Evolutionary conservation across 768 basidiomycete genomes (phyloP).

Genomic region (Rhodotorula toruloides): DNA sequence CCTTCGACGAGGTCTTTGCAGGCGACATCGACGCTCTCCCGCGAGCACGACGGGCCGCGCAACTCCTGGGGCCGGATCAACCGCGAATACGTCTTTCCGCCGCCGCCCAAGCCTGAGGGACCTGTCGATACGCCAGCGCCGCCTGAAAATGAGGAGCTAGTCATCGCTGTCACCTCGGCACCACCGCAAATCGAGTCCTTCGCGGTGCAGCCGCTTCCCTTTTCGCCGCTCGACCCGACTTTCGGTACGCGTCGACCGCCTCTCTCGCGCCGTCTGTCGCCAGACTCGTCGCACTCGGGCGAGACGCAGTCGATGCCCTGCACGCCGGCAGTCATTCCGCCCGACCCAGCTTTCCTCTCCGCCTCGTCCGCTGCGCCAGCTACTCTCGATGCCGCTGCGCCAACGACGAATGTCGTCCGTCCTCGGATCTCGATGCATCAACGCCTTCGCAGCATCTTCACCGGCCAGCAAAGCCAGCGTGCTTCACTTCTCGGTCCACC

Average conservation of each 20-base stretch:
- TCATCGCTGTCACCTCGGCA: conserved; percentile 12
- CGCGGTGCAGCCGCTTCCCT: background rate
- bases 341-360: background rate
- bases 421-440: conserved; percentile 9
- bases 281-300: background rate
- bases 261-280: background rate
- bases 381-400: background rate
- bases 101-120: background rate
- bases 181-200: conserved; percentile 29
- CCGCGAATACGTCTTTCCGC: background rate
- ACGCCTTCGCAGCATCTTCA: conserved; percentile 4
- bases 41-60: too few relatives aligned
- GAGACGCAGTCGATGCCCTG: background rate
- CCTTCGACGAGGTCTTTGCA: too few relatives aligned
- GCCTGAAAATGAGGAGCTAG: too few relatives aligned
- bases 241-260: background rate
- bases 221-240: conserved; percentile 1
- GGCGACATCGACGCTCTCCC: too few relatives aligned
- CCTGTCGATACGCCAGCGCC: background rate
- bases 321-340: background rate
- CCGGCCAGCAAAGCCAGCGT: background rate
- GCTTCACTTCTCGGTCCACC: background rate
- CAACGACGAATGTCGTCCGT: background rate
- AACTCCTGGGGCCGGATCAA: too few relatives aligned
- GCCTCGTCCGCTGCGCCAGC: background rate